Percentiles rank a stretch among this genome's conserved stretches.
phyloP scores from a whole-genome alignment of 106 monocot genomes.

The Acanthochlamys bracteata region DNA sequence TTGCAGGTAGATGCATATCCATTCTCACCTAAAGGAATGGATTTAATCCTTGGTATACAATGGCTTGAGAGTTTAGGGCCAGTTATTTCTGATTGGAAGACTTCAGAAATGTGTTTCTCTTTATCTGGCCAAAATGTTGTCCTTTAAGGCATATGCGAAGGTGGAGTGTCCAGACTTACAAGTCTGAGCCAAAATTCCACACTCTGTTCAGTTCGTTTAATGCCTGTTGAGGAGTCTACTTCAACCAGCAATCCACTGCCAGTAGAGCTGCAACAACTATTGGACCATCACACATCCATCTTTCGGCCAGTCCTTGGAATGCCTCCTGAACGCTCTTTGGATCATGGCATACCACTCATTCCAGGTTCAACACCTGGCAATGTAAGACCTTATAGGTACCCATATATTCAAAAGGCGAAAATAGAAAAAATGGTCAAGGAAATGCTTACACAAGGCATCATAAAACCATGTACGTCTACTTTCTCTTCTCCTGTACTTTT shows the following conservation, averaged over 20 bases:
- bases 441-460: slow-evolving; percentile 1
- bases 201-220: background rate
- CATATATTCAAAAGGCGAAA: slow-evolving; percentile 2
- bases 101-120: too few relatives aligned
- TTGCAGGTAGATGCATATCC: too few relatives aligned
- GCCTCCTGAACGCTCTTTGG: background rate
- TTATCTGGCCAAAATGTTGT: background rate
- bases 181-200: background rate
- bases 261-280: background rate
- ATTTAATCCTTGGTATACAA: too few relatives aligned
- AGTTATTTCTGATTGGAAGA: too few relatives aligned
- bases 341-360: background rate
- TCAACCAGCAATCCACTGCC: background rate
- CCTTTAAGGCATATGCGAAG: background rate
- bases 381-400: slow-evolving; percentile 1
- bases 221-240: background rate
- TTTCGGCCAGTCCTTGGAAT: background rate
- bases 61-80: too few relatives aligned
- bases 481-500: slow-evolving; percentile 12
- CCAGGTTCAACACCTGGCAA: background rate
- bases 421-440: background rate
- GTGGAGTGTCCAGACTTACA: background rate
- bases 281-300: background rate
- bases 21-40: too few relatives aligned
- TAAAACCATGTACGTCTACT: background rate